Base-by-base conservation (phyloP, 495 filamentous ascomycete species). In the Tuber brumale region DNA sequence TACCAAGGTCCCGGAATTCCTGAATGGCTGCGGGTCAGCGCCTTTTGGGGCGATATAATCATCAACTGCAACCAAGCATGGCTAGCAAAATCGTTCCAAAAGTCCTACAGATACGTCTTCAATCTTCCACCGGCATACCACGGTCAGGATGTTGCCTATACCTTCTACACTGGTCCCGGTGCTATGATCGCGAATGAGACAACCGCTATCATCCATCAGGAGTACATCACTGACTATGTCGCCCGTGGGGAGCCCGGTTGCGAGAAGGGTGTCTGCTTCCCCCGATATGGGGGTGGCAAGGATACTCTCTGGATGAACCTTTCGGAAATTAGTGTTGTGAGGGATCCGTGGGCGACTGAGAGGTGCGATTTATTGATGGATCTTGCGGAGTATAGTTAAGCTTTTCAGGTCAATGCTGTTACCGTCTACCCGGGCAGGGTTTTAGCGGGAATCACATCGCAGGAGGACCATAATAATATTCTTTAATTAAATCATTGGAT, bases 51-150 rank as follows among this genome's bases (percentile, higher is more conserved):
- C 16, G 81, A 82, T 45, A 66, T 73, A 48, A 3, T 66, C 61
- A 88, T 89, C 80, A 84, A 84, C 41, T 90, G 88, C 82, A 88
- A 87, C 79, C 84, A 85, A 31, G 79, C 85, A 80, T 85, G 83
- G 73, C 77, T 90, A 10, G 81, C 81, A 70, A 76, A 76, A 74
- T 87, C 84, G 10, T 89, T 86, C 77, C 88, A 89, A 79, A 79
- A 87, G 48, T 88, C 88, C 1, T 90, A 87, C 79, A 83, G 86
- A 6, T 93, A 92, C 80, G 79, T 87, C 23, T 92, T 92, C 82
- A 87, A 85, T 78, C 84, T 92, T 71, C 86, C 88, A 10, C 89
- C 91, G 0, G 90, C 84, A 7, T 81, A 85, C 46, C 89, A 91
- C 76, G 87, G 85, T 19, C 70, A 84, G 14, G 89, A 91, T 80